Evolutionary conservation across 163 green algal species (phyloP).

Genomic region (Scenedesmus sp.): DNA sequence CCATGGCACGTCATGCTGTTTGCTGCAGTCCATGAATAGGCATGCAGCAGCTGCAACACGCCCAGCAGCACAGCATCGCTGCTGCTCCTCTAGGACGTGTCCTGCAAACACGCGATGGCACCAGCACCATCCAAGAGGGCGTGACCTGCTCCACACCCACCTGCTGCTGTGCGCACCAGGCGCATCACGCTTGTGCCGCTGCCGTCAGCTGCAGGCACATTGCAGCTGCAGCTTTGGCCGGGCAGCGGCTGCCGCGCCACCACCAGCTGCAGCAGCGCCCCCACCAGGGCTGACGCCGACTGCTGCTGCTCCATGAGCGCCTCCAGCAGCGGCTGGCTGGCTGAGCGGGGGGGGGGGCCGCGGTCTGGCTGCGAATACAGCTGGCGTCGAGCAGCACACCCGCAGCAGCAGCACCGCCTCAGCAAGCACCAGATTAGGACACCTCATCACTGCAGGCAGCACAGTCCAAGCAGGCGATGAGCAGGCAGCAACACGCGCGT

Average conservation of each 20-base stretch:
- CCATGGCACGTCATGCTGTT: neutral
- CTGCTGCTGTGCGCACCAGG: constrained; percentile 75
- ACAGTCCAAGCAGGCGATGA: neutral
- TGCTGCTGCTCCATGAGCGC: constrained; percentile 66
- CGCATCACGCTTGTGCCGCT: constrained; percentile 64
- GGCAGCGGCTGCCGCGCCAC: constrained; percentile 34
- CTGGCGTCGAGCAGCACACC: constrained; percentile 76
- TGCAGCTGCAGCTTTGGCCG: constrained; percentile 33
- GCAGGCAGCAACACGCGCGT: neutral
- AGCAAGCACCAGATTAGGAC: constrained; percentile 80
- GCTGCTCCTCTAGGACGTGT: neutral
- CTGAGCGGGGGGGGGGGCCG: constrained; percentile 43
- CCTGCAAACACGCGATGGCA: neutral
- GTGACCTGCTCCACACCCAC: constrained; percentile 12
- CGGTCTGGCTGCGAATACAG: constrained; percentile 72
- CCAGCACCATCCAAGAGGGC: too few species aligned
- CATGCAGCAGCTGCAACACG: neutral
- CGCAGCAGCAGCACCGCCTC: constrained; percentile 79
- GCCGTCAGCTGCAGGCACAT: constrained; percentile 30
- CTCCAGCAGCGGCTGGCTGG: constrained; percentile 75
- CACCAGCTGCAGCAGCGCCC: constrained; percentile 58
- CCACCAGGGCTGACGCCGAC: constrained; percentile 23
- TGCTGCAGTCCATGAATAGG: too few species aligned
- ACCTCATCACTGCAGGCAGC: constrained; percentile 35
- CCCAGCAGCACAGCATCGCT: neutral